Percentiles rank a stretch among this genome's conserved stretches.
phyloP scores from a whole-genome alignment of 129 eudicot genomes.

The Flaveria robusta region DNA sequence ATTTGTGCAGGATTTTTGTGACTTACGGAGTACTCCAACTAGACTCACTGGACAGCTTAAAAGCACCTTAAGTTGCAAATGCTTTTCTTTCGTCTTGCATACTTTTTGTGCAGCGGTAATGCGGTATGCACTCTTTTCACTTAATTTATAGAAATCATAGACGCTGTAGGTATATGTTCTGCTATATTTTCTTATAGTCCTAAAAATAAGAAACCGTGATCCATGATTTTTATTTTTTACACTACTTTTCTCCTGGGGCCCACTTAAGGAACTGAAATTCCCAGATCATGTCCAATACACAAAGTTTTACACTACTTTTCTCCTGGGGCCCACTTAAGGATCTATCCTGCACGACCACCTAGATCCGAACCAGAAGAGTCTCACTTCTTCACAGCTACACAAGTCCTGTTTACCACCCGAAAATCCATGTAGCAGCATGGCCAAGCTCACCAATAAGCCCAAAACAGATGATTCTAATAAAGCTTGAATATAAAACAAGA shows the following conservation, averaged over 20 bases:
- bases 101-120: constrained; percentile 11
- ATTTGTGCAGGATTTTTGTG: constrained; percentile 16
- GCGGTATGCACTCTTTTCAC: constrained; percentile 18
- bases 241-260: background rate
- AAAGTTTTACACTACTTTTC: background rate
- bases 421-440: too few species aligned
- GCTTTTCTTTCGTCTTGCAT: constrained; percentile 7
- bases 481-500: background rate
- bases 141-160: background rate
- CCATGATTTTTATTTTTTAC: background rate
- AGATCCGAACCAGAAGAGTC: too few species aligned
- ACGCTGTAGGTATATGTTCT: background rate
- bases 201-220: background rate
- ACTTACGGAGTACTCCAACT: background rate
- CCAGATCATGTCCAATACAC: background rate
- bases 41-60: background rate
- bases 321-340: background rate
- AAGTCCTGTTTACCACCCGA: too few species aligned
- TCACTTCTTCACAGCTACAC: too few species aligned
- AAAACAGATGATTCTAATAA: background rate
- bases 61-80: background rate
- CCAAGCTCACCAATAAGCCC: background rate
- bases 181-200: background rate
- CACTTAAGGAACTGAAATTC: background rate
- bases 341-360: background rate